Evolutionary conservation across 441 rosid species (phyloP).

Genomic region (Breynia disticha): DNA sequence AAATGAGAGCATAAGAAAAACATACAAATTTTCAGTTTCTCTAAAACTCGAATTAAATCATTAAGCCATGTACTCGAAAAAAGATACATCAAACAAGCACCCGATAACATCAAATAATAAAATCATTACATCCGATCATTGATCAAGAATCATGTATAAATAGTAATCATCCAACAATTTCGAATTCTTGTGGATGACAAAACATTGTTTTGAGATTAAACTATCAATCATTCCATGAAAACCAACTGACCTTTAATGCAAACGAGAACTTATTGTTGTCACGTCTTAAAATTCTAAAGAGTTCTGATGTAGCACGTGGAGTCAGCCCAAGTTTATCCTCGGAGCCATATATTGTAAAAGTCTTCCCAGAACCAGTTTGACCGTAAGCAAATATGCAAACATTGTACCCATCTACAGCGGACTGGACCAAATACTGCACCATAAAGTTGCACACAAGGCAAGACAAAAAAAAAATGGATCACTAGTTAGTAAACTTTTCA

Average conservation of each 20-base stretch:
- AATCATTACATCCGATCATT: too few species aligned
- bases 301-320: constrained; percentile 73
- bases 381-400: constrained; percentile 97
- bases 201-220: too few species aligned
- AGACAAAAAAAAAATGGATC: not conserved
- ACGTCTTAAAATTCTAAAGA: constrained; percentile 61
- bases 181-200: too few species aligned
- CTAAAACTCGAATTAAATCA: too few species aligned
- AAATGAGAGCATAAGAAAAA: too few species aligned
- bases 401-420: constrained; percentile 92
- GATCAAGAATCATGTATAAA: too few species aligned
- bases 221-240: not conserved
- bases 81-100: too few species aligned
- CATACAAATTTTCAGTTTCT: too few species aligned
- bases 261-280: constrained; percentile 74
- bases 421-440: constrained; percentile 83
- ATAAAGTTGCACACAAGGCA: not conserved
- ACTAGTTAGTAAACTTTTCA: constrained; percentile 1
- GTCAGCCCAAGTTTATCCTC: constrained; percentile 75
- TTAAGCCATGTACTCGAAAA: too few species aligned
- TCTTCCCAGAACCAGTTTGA: constrained; percentile 97
- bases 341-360: constrained; percentile 84
- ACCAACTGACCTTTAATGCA: constrained; percentile 52
- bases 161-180: too few species aligned
- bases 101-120: too few species aligned